These are phyloP conservation scores for Penicillium odoratum DNA, from an alignment of 495 filamentous ascomycete genomes.

Conservation along the genomic window DNA sequence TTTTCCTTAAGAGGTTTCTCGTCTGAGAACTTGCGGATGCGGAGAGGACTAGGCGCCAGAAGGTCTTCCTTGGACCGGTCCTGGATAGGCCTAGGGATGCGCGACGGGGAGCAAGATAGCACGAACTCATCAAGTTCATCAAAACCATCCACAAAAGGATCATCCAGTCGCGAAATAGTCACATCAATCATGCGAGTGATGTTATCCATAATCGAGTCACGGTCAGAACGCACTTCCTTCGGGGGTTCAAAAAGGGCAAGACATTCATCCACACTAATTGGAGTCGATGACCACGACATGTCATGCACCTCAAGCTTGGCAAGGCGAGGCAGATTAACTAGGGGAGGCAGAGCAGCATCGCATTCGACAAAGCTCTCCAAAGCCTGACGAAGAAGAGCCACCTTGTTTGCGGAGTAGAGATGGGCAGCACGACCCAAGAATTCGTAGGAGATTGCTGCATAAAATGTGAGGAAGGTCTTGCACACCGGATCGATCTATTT, in stretches of 20 bases:
- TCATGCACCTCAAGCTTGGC: background rate
- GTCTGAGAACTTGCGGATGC: background rate
- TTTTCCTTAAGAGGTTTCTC: background rate
- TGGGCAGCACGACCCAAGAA: slow-evolving; percentile 42
- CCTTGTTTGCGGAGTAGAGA: slow-evolving; percentile 41
- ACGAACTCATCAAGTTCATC: background rate
- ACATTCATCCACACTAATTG: background rate
- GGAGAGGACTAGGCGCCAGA: background rate
- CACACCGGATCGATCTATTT: slow-evolving; percentile 40
- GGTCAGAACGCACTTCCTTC: background rate
- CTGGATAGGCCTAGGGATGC: background rate
- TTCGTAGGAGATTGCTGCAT: slow-evolving; percentile 47
- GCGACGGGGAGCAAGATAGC: background rate
- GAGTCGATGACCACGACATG: background rate
- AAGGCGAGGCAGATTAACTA: slow-evolving; percentile 13
- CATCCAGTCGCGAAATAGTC: background rate
- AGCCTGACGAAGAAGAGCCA: slow-evolving; percentile 35
- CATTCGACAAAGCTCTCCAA: slow-evolving; percentile 32
- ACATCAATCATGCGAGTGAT: slow-evolving; percentile 4
- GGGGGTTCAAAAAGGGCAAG: background rate
- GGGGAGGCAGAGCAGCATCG: slow-evolving; percentile 20
- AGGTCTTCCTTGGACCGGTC: background rate
- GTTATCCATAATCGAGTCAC: background rate
- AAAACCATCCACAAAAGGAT: background rate
- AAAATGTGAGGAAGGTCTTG: slow-evolving; percentile 44